Evolutionary conservation across 2,329 filamentous ascomycete species (phyloP).

Genomic region (Fusarium goolgardi): DNA sequence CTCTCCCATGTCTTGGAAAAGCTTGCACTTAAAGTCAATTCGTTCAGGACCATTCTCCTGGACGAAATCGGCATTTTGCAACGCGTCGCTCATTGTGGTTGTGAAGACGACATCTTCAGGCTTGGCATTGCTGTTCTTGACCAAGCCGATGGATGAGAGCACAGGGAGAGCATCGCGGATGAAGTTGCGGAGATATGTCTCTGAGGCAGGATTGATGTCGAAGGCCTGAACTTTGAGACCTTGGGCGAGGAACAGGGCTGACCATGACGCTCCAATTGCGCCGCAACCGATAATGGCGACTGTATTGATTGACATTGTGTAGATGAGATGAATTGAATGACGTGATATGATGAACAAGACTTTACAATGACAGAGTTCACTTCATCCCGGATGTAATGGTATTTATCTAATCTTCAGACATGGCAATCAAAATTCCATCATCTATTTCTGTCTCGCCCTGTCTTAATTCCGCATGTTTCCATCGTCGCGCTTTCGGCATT

Average conservation of each 20-base stretch:
- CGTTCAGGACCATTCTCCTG: slow-evolving; percentile 25
- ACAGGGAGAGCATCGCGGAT: slow-evolving; percentile 24
- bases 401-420: not conserved
- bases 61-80: slow-evolving; percentile 10
- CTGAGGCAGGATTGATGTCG: slow-evolving; percentile 23
- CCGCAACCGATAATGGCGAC: slow-evolving; percentile 24
- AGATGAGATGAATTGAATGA: not conserved
- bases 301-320: slow-evolving; percentile 7
- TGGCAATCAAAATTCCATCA: not conserved
- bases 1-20: slow-evolving; percentile 21
- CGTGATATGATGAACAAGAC: not conserved
- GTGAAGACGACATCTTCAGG: slow-evolving; percentile 25
- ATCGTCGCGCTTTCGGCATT: not conserved
- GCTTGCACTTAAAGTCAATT: slow-evolving; percentile 12
- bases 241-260: slow-evolving; percentile 22
- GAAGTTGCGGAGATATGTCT: slow-evolving; percentile 13
- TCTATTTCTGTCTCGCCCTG: not conserved
- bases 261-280: slow-evolving; percentile 26
- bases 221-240: slow-evolving; percentile 24
- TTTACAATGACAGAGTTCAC: accelerated
- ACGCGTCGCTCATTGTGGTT: slow-evolving; percentile 4
- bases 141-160: slow-evolving; percentile 11
- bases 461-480: not conserved
- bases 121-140: slow-evolving; percentile 6
- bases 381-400: not conserved